A percentile compares a stretch with the other conserved stretches of the same genome.
These are phyloP conservation scores for Pichia californica DNA, from an alignment of 805 yeast species.

Conservation along the genomic window DNA sequence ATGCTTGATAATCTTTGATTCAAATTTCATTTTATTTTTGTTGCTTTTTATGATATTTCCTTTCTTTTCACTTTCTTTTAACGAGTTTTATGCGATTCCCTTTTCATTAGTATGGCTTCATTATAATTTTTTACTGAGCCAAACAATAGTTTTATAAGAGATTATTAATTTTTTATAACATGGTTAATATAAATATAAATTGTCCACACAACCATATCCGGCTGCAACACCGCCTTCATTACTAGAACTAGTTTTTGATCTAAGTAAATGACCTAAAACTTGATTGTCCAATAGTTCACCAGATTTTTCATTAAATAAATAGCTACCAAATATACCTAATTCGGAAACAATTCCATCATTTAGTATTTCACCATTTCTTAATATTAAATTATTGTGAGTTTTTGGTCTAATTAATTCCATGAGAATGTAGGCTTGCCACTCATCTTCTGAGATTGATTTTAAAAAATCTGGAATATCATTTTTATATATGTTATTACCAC, in stretches of 20 bases:
- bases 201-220: constrained; percentile 95
- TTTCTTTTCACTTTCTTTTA: neutral
- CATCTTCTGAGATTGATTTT: constrained; percentile 47
- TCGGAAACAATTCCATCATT: constrained; percentile 82
- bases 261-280: constrained; percentile 75
- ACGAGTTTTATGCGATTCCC: no score
- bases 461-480: constrained; percentile 76
- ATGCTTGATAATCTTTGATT: neutral
- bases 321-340: constrained; percentile 84
- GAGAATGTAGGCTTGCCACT: constrained; percentile 86
- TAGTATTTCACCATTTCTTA: constrained; percentile 56
- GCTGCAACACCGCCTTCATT: constrained; percentile 99
- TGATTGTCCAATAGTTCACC: constrained; percentile 57
- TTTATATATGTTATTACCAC: constrained; percentile 91
- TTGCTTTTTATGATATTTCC: neutral
- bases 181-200: constrained; percentile 61
- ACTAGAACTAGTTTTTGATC: constrained; percentile 81
- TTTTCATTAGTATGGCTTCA: no score
- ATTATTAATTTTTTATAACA: no score
- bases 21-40: neutral
- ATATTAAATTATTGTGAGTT: constrained; percentile 56
- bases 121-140: neutral
- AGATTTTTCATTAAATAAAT: constrained; percentile 60
- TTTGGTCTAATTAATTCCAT: constrained; percentile 92
- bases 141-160: no score